Conservation (phyloP, 345 rosid genomes). For the Populus davidiana region DNA sequence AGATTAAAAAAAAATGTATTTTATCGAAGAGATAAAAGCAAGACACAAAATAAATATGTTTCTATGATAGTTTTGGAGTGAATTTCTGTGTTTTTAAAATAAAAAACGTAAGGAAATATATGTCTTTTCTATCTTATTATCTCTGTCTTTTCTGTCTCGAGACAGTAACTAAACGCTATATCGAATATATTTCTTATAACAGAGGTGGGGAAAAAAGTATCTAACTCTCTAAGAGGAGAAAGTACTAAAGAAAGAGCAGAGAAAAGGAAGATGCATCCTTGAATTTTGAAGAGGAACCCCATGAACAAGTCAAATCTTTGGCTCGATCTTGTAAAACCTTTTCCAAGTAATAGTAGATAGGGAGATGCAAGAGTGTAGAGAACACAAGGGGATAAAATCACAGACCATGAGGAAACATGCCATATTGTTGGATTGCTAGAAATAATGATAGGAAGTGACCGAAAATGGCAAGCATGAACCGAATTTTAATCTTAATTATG, state of each 20-base stretch:
- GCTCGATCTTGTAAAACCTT: neutral
- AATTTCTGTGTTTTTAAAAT: too few relatives aligned
- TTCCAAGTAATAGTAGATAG: neutral
- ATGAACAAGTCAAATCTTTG: neutral
- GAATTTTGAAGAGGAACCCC: neutral
- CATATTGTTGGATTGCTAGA: neutral
- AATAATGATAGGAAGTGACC: neutral
- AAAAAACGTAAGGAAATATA: too few relatives aligned
- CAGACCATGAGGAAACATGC: neutral
- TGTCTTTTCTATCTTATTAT: too few relatives aligned
- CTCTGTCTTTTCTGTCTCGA: too few relatives aligned
- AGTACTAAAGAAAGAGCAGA: neutral
- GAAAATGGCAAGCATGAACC: neutral
- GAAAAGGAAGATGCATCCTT: neutral
- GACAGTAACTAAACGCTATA: too few relatives aligned
- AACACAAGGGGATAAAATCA: neutral
- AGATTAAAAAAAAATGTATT: too few relatives aligned
- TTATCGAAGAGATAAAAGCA: too few relatives aligned
- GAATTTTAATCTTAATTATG: neutral
- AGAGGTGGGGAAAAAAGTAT: neutral
- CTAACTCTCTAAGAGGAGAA: neutral
- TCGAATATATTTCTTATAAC: neutral
- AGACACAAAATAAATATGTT: too few relatives aligned
- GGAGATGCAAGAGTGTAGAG: neutral
- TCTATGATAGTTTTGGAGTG: too few relatives aligned